These are phyloP conservation scores for Syzygium aqueum DNA, from an alignment of 345 rosid genomes.

Conservation along the genomic window DNA sequence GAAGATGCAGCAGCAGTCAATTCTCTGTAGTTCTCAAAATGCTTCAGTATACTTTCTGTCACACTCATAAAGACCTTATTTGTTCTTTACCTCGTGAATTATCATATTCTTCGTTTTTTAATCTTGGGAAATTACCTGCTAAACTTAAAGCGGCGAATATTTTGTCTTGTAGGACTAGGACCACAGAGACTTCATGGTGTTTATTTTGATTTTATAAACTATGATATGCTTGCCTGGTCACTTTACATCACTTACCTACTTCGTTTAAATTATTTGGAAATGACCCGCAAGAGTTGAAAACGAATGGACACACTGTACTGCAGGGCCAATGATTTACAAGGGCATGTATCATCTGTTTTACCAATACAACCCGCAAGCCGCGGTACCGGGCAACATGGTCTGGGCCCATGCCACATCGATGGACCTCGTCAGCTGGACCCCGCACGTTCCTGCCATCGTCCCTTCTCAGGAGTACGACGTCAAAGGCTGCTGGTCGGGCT, in stretches of 20 bases:
- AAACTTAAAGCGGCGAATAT: background rate
- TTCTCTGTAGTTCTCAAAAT: background rate
- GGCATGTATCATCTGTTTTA: conserved; percentile 54
- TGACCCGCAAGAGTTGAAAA: background rate
- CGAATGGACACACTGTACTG: too few species aligned
- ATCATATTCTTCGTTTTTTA: background rate
- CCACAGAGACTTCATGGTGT: background rate
- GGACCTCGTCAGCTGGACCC: conserved; percentile 45
- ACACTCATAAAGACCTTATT: background rate
- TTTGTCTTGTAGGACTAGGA: background rate
- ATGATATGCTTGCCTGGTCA: background rate
- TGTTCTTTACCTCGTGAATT: background rate
- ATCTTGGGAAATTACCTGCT: background rate
- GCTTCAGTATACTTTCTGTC: background rate
- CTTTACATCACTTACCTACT: background rate
- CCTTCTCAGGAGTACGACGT: conserved; percentile 25
- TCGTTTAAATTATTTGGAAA: background rate
- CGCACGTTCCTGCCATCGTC: conserved; percentile 25
- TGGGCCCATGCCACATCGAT: conserved; percentile 59
- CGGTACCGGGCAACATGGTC: conserved; percentile 43
- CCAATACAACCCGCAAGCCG: conserved; percentile 42
- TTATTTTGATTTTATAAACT: background rate
- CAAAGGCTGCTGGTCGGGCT: conserved; percentile 53
- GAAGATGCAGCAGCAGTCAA: background rate
- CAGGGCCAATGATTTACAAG: conserved; percentile 46